Evolutionary conservation across 768 basidiomycete genomes (phyloP).

Genomic region (Mycena indigotica): DNA sequence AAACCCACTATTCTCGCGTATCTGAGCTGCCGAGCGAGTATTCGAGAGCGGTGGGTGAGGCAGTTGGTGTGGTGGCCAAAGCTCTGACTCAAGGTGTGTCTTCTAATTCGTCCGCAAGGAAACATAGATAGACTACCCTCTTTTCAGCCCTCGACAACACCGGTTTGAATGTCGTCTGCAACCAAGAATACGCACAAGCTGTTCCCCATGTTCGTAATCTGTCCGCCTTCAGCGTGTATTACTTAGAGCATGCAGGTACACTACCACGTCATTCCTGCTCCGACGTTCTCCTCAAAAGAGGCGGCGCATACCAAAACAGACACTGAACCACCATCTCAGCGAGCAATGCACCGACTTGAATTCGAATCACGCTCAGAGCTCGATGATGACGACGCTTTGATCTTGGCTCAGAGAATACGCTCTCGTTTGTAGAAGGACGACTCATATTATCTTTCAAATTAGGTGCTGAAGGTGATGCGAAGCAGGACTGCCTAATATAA

Average conservation of each 20-base stretch:
- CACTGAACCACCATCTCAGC: constrained; percentile 38
- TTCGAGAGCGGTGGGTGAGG: constrained; percentile 59
- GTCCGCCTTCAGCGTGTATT: neutral
- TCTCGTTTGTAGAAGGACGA: constrained; percentile 16
- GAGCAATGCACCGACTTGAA: constrained; percentile 63
- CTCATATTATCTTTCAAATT: too few relatives aligned
- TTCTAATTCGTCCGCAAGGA: neutral
- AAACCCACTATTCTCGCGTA: constrained; percentile 58
- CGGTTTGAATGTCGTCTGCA: constrained; percentile 74
- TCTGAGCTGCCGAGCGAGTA: constrained; percentile 66
- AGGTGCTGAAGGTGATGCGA: neutral
- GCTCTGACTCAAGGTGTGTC: constrained; percentile 62
- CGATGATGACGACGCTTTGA: constrained; percentile 58
- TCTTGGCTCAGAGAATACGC: constrained; percentile 48
- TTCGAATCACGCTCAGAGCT: constrained; percentile 58
- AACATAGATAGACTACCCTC: too few relatives aligned
- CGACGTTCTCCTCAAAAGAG: constrained; percentile 38
- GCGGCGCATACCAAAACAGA: constrained; percentile 13
- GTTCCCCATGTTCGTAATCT: constrained; percentile 64
- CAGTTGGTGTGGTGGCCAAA: constrained; percentile 61
- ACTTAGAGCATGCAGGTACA: constrained; percentile 75
- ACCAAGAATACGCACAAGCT: constrained; percentile 81
- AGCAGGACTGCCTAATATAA: too few relatives aligned
- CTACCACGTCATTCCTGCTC: constrained; percentile 77
- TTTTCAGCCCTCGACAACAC: constrained; percentile 60